Evolutionary conservation across 1,139 yeast genomes (phyloP).

Genomic region (Zygotorulaspora mrakii): DNA sequence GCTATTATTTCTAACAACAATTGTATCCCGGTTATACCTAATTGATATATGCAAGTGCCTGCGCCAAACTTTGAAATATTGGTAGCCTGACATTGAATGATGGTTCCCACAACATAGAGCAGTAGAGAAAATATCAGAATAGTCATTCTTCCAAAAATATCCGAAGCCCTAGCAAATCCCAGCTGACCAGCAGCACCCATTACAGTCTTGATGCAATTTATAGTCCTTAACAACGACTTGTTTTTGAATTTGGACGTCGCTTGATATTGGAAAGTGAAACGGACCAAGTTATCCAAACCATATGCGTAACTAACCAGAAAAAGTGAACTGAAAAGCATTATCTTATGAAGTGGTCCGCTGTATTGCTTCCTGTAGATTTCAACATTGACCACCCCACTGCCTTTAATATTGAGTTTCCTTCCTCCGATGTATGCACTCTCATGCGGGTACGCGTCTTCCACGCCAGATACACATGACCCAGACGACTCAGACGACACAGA

Average conservation of each 20-base stretch:
- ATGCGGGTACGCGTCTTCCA: slow-evolving; percentile 8
- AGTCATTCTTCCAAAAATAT: slow-evolving; percentile 62
- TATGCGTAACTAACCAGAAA: slow-evolving; percentile 41
- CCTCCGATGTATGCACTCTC: slow-evolving; percentile 9
- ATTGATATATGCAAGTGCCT: slow-evolving; percentile 62
- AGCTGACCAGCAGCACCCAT: slow-evolving; percentile 70
- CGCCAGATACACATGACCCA: background rate
- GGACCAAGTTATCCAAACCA: slow-evolving; percentile 54
- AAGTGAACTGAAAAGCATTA: slow-evolving; percentile 10
- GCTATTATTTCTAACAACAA: slow-evolving; percentile 53
- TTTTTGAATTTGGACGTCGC: slow-evolving; percentile 53
- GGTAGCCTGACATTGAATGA: slow-evolving; percentile 59
- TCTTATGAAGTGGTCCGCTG: slow-evolving; percentile 4
- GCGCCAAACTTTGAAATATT: slow-evolving; percentile 60
- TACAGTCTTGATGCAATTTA: slow-evolving; percentile 58
- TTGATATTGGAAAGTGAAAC: slow-evolving; percentile 46
- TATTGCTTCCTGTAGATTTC: slow-evolving; percentile 12
- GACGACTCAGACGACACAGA: background rate
- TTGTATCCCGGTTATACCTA: slow-evolving; percentile 61
- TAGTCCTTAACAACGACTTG: slow-evolving; percentile 59
- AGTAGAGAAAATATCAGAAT: slow-evolving; percentile 49
- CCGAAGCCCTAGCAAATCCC: slow-evolving; percentile 61
- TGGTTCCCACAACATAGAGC: slow-evolving; percentile 62
- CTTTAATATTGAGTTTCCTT: slow-evolving; percentile 8
- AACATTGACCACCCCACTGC: slow-evolving; percentile 10